Evolutionary conservation across 805 yeast species (phyloP).

Genomic region (Metschnikowia santaceciliae): DNA sequence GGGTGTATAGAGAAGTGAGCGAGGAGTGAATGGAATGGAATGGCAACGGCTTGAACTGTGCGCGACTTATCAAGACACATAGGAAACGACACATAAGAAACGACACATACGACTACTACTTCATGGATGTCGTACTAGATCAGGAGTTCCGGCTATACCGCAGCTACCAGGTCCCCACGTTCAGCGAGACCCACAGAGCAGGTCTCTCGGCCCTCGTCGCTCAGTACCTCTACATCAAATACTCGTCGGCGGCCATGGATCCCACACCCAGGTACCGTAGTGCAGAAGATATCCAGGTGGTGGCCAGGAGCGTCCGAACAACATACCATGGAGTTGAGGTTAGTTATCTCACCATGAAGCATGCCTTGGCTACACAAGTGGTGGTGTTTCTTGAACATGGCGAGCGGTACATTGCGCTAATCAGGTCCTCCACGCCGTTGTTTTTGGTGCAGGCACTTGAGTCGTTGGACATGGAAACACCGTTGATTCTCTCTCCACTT

Average conservation of each 20-base stretch:
- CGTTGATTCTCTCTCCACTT: conserved; percentile 7
- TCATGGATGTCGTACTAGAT: conserved; percentile 12
- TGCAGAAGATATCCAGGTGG: conserved; percentile 9
- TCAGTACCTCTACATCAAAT: conserved; percentile 9
- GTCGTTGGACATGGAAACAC: conserved; percentile 8
- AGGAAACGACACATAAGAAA: too few species aligned
- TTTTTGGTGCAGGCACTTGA: conserved; percentile 13
- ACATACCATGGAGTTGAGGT: not conserved
- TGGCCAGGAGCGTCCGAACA: not conserved
- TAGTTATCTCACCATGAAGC: conserved; percentile 5
- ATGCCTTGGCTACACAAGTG: conserved; percentile 5
- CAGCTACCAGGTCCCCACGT: conserved; percentile 7
- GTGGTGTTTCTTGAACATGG: conserved; percentile 7
- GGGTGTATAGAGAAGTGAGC: too few species aligned
- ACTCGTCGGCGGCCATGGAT: conserved; percentile 8
- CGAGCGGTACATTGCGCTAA: conserved; percentile 1
- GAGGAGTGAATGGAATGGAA: too few species aligned
- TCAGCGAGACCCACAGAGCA: conserved; percentile 4
- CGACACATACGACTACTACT: too few species aligned
- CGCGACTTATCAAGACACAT: not conserved
- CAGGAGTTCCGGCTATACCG: conserved; percentile 7
- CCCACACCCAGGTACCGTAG: conserved; percentile 9
- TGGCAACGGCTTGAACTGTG: not conserved
- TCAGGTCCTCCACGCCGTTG: conserved; percentile 6
- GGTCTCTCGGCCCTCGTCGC: conserved; percentile 9